Evolutionary conservation across 169 alveolate species (phyloP).

Genomic region (Miamiensis avidus): DNA sequence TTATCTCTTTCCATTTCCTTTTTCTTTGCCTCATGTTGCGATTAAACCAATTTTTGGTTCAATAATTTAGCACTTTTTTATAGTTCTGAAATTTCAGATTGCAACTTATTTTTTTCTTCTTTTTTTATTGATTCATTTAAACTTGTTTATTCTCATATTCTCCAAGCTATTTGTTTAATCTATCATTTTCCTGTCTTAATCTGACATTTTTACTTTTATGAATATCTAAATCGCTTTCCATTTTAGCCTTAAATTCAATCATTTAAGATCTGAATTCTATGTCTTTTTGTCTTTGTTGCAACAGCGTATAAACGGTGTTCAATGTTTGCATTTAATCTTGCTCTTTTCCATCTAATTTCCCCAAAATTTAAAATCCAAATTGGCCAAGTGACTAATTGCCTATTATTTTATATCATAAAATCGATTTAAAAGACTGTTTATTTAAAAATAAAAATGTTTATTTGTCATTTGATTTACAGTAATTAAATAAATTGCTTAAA

Average conservation of each 20-base stretch:
- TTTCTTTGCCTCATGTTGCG: not conserved
- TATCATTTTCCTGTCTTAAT: not conserved
- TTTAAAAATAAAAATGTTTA: no score
- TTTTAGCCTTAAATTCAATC: not conserved
- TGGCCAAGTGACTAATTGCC: not conserved
- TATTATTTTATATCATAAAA: no score
- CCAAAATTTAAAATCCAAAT: not conserved
- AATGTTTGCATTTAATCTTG: not conserved
- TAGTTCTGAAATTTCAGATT: not conserved
- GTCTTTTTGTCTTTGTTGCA: not conserved
- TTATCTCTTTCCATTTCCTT: not conserved
- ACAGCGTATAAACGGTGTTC: not conserved
- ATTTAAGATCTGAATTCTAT: not conserved
- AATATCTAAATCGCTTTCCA: not conserved
- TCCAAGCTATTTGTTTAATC: not conserved
- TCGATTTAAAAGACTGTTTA: no score
- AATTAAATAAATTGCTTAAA: no score
- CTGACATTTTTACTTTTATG: not conserved
- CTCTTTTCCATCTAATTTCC: not conserved
- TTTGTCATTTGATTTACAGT: no score
- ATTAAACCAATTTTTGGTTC: not conserved
- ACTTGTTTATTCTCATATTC: not conserved
- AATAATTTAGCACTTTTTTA: no score
- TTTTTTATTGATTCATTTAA: no score
- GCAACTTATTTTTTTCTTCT: not conserved